Evolutionary conservation across 352 stramenopile genomes (phyloP).

Genomic region (Globisporangium megalacanthum): DNA sequence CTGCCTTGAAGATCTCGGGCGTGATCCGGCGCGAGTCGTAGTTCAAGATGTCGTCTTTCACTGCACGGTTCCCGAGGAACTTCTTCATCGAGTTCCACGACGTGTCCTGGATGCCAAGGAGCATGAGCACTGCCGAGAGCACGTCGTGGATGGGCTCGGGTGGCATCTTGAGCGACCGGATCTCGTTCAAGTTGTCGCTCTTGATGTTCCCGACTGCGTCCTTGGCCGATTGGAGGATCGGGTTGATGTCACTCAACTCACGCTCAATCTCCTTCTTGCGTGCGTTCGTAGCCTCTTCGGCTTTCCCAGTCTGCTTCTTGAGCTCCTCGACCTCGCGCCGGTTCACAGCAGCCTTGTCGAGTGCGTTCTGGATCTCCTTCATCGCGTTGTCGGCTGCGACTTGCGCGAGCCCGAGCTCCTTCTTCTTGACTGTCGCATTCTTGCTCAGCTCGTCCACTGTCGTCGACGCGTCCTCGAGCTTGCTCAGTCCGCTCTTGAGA

Average conservation of each 20-base stretch:
- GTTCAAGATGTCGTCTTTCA: slow-evolving; percentile 97
- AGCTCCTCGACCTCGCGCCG: slow-evolving; percentile 90
- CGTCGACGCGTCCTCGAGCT: slow-evolving; percentile 86
- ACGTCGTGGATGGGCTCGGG: slow-evolving; percentile 94
- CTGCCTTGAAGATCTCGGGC: slow-evolving; percentile 85
- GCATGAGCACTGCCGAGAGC: slow-evolving; percentile 92
- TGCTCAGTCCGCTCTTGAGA: slow-evolving; percentile 86
- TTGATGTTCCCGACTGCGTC: slow-evolving; percentile 93
- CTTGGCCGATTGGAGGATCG: slow-evolving; percentile 89
- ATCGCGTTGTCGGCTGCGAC: slow-evolving; percentile 90
- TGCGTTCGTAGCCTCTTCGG: slow-evolving; percentile 84
- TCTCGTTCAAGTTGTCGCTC: slow-evolving; percentile 95
- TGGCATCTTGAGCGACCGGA: slow-evolving; percentile 93
- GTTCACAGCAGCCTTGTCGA: slow-evolving; percentile 85
- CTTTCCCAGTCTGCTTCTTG: slow-evolving; percentile 86
- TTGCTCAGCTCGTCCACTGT: slow-evolving; percentile 90
- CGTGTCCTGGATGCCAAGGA: slow-evolving; percentile 94
- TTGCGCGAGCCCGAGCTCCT: slow-evolving; percentile 85
- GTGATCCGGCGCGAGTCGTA: slow-evolving; percentile 92
- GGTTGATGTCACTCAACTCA: slow-evolving; percentile 89
- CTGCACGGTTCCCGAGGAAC: slow-evolving; percentile 92
- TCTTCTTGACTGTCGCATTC: slow-evolving; percentile 87
- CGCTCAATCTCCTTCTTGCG: slow-evolving; percentile 92
- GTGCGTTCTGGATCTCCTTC: slow-evolving; percentile 93
- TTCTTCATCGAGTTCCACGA: slow-evolving; percentile 97